These are phyloP conservation scores for Epichloe sp. DNA, from an alignment of 2,329 filamentous ascomycete species.

Conservation along the genomic window DNA sequence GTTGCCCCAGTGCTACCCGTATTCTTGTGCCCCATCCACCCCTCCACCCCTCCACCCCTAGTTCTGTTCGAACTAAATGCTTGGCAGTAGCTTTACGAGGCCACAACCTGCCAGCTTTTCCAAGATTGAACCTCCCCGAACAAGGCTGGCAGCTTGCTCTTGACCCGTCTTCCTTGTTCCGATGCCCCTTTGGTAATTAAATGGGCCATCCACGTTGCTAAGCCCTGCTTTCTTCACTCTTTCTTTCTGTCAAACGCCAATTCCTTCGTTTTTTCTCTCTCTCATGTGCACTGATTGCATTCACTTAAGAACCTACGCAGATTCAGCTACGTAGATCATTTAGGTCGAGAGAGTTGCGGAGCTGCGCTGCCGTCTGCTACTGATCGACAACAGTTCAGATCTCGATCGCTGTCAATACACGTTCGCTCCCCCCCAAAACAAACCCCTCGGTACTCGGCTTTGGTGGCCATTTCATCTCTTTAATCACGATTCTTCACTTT, in stretches of 20 bases:
- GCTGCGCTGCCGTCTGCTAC: background rate
- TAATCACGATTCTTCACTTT: background rate
- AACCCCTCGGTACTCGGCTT: background rate
- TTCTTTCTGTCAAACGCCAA: background rate
- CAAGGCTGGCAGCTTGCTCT: background rate
- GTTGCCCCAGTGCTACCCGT: too few relatives aligned
- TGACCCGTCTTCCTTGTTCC: background rate
- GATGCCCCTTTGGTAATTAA: background rate
- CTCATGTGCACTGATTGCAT: background rate
- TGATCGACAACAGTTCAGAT: background rate
- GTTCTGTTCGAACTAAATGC: background rate
- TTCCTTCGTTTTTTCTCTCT: background rate
- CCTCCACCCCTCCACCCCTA: too few relatives aligned
- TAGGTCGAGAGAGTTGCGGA: background rate
- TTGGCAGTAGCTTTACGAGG: slow-evolving; percentile 2
- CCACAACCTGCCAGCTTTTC: background rate
- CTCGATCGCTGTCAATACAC: background rate
- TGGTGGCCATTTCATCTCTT: background rate
- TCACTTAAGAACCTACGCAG: background rate
- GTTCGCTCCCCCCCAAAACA: background rate
- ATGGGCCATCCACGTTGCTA: background rate
- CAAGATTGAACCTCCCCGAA: background rate
- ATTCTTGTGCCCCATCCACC: background rate
- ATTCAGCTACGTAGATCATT: background rate
- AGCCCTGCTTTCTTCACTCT: background rate